Evolutionary conservation across 2,329 filamentous ascomycete genomes (phyloP).

Genomic region (Annulohypoxylon truncatum): DNA sequence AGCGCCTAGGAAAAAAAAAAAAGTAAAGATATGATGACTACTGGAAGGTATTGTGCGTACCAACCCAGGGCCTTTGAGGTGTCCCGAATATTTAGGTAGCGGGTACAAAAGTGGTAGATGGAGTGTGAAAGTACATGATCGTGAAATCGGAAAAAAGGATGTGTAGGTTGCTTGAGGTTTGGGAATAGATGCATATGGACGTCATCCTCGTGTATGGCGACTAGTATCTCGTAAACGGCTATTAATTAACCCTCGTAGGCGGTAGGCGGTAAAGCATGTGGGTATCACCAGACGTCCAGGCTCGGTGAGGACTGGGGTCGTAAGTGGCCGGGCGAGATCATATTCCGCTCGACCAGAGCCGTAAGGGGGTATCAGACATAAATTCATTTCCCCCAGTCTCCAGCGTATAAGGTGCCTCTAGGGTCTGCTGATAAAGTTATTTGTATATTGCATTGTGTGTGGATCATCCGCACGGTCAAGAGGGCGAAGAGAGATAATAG

Average conservation of each 20-base stretch:
- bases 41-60: neutral
- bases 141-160: neutral
- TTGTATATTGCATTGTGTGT: conserved; percentile 18
- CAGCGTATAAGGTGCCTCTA: conserved; percentile 3
- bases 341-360: neutral
- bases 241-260: neutral
- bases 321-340: conserved; percentile 18
- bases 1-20: neutral
- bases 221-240: neutral
- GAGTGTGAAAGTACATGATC: neutral
- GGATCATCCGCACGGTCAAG: conserved; percentile 26
- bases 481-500: neutral
- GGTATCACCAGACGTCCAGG: conserved; percentile 13
- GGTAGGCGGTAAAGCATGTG: conserved; percentile 1
- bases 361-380: neutral
- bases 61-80: neutral
- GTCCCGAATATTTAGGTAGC: too few relatives aligned
- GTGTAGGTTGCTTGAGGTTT: neutral
- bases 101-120: neutral
- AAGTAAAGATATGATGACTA: neutral
- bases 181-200: neutral
- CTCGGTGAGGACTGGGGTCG: conserved; percentile 35
- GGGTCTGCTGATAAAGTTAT: conserved; percentile 27
- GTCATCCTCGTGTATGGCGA: neutral
- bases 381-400: neutral